Conservation (phyloP, 2,329 filamentous ascomycete species). For the Beauveria australis region DNA sequence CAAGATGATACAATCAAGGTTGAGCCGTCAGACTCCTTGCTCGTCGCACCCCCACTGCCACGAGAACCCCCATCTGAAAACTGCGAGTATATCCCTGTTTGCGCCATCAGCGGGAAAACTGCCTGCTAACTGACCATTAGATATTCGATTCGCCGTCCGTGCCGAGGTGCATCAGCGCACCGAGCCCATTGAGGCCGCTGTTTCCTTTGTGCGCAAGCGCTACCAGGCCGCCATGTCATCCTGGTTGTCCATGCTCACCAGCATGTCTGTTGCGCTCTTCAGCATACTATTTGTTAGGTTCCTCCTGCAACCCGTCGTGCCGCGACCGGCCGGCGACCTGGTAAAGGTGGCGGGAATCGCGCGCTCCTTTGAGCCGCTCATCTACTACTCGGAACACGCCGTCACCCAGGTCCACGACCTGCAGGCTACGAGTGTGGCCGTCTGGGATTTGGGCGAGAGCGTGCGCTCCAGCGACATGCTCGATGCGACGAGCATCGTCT, state of each 20-base stretch:
- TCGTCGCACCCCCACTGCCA: constrained; percentile 14
- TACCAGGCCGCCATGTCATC: constrained; percentile 58
- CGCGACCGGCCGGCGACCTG: constrained; percentile 50
- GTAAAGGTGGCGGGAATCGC: constrained; percentile 86
- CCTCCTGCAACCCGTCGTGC: constrained; percentile 58
- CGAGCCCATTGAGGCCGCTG: constrained; percentile 69
- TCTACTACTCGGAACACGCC: constrained; percentile 89
- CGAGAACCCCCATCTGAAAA: constrained; percentile 33
- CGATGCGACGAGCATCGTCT: constrained; percentile 76
- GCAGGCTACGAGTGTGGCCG: constrained; percentile 84
- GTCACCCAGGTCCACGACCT: constrained; percentile 78
- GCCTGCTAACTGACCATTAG: constrained; percentile 32
- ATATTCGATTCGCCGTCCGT: constrained; percentile 79
- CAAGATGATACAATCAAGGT: constrained; percentile 32
- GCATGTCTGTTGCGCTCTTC: constrained; percentile 53
- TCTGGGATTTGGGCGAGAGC: constrained; percentile 91
- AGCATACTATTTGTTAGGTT: constrained; percentile 57
- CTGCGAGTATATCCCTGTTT: constrained; percentile 32
- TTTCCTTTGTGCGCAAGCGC: constrained; percentile 54
- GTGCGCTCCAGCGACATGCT: constrained; percentile 87
- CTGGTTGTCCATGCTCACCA: constrained; percentile 57
- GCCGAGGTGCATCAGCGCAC: constrained; percentile 83
- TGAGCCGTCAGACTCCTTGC: constrained; percentile 22
- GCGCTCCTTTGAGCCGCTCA: constrained; percentile 85
- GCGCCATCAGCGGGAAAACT: background rate